phyloP scores from a whole-genome alignment of 1,284 basidiomycete genomes.

The Austroboletus novae-zelandiae region DNA sequence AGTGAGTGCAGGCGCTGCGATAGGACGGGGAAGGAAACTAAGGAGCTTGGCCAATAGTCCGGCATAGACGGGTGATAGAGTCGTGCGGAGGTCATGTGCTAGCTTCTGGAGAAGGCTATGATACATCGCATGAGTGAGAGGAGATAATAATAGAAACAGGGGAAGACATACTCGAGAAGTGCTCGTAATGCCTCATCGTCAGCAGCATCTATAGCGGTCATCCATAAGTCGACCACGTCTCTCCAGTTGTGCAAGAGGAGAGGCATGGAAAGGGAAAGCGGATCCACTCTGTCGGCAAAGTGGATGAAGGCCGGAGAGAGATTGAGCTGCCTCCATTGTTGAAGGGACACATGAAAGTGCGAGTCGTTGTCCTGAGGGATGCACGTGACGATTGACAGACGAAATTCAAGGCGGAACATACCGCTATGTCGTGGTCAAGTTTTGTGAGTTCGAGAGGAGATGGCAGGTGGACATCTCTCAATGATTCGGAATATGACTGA shows the following conservation, averaged over 20 bases:
- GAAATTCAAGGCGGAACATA: constrained; percentile 28
- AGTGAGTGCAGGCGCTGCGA: constrained; percentile 59
- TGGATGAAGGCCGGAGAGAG: constrained; percentile 73
- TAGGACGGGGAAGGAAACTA: constrained; percentile 54
- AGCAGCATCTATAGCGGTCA: constrained; percentile 48
- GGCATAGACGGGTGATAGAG: constrained; percentile 58
- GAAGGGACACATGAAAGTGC: constrained; percentile 66
- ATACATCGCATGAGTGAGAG: constrained; percentile 10
- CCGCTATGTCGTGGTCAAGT: constrained; percentile 60
- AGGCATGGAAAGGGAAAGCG: constrained; percentile 74
- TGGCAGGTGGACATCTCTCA: constrained; percentile 72
- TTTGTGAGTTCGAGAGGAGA: constrained; percentile 57
- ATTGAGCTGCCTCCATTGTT: constrained; percentile 78
- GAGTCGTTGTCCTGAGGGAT: constrained; percentile 62
- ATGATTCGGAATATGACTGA: constrained; percentile 65
- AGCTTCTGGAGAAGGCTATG: constrained; percentile 71
- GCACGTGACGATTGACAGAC: background rate
- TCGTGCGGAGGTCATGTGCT: constrained; percentile 71
- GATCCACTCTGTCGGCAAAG: constrained; percentile 60
- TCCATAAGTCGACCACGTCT: constrained; percentile 64
- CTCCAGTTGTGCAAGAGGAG: constrained; percentile 79
- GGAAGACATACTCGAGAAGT: constrained; percentile 64
- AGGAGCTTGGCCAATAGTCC: constrained; percentile 54
- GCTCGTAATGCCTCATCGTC: constrained; percentile 70
- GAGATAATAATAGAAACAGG: background rate